phyloP scores from a whole-genome alignment of 2,329 filamentous ascomycete species.

The Exserohilum turcica region DNA sequence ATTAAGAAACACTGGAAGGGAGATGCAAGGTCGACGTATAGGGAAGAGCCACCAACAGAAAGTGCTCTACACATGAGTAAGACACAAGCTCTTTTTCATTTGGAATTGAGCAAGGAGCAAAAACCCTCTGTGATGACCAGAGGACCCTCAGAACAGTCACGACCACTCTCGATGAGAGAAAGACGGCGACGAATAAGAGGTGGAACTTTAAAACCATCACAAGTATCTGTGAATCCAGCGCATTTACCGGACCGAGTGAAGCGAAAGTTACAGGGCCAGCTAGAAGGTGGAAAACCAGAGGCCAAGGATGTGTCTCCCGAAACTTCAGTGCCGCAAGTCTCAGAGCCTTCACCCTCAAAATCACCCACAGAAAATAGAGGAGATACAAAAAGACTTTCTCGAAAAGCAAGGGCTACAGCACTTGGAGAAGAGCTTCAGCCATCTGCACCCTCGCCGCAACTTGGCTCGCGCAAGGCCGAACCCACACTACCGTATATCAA shows the following conservation, averaged over 20 bases:
- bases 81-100: background rate
- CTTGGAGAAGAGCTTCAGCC: conserved; percentile 6
- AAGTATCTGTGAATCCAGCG: background rate
- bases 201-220: background rate
- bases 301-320: background rate
- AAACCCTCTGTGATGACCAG: background rate
- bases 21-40: conserved; percentile 1
- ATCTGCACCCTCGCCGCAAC: conserved; percentile 21
- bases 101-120: conserved; percentile 2
- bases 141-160: background rate
- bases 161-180: conserved; percentile 8
- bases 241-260: background rate
- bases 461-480: conserved; percentile 2
- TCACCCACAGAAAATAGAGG: background rate
- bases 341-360: no score
- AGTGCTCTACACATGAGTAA: conserved; percentile 8
- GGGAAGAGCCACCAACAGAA: background rate
- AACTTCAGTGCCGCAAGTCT: background rate
- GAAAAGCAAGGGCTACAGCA: background rate
- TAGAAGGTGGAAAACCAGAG: background rate
- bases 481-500: background rate
- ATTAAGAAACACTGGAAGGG: conserved; percentile 15
- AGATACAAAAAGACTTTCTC: background rate
- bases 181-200: conserved; percentile 10
- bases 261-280: background rate